A percentile compares a stretch with the other conserved stretches of the same genome.
Evolutionary conservation across 306 rosid genomes (phyloP).

Genomic region (Inga oerstediana): DNA sequence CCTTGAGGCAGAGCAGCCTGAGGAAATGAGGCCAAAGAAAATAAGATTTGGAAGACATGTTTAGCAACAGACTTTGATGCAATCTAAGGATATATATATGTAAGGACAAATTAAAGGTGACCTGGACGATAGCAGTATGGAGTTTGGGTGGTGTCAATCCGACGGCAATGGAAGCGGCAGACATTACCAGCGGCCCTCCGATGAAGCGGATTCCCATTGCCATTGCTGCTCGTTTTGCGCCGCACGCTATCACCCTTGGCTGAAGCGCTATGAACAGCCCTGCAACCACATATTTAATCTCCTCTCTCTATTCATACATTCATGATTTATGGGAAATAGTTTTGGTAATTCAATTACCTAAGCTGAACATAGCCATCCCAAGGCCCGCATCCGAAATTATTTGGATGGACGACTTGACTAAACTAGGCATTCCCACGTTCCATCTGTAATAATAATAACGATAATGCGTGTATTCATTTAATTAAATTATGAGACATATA

Average conservation of each 20-base stretch:
- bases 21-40: background rate
- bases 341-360: conserved; percentile 45
- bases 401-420: conserved; percentile 71
- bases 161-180: conserved; percentile 80
- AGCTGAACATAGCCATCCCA: conserved; percentile 98
- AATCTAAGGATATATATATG: too few species aligned
- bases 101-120: background rate
- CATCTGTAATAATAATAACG: conserved; percentile 52
- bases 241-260: conserved; percentile 90
- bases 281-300: conserved; percentile 24
- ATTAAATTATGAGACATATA: background rate
- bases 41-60: background rate
- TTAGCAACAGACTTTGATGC: too few species aligned
- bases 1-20: conserved; percentile 29
- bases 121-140: conserved; percentile 93
- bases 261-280: conserved; percentile 98
- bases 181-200: conserved; percentile 91
- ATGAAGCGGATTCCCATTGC: conserved; percentile 88
- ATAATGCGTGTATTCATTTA: background rate
- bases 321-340: background rate
- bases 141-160: conserved; percentile 73
- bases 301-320: background rate
- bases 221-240: conserved; percentile 73
- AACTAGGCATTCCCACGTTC: conserved; percentile 78
- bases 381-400: conserved; percentile 95